phyloP scores from a whole-genome alignment of 148 eudicot genomes.

The Vaccinium myrtillus region DNA sequence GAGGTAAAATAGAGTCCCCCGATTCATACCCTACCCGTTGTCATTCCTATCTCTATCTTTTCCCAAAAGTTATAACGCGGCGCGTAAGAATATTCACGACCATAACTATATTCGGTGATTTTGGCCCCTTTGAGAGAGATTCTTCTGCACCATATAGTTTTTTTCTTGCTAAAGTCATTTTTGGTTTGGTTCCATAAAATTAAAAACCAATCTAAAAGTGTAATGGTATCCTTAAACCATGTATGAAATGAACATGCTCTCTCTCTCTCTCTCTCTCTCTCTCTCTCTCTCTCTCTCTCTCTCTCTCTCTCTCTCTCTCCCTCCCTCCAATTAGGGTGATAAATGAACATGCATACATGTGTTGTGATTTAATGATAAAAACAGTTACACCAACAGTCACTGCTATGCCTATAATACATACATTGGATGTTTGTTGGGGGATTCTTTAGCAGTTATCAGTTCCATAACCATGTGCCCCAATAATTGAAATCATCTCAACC shows the following conservation, averaged over 20 bases:
- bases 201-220: not conserved
- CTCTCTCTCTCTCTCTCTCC: not conserved
- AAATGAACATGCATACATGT: not conserved
- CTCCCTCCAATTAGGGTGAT: not conserved
- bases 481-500: slow-evolving; percentile 27
- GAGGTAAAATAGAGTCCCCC: too few relatives aligned
- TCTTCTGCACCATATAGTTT: not conserved
- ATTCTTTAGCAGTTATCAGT: slow-evolving; percentile 15
- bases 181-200: not conserved
- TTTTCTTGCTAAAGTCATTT: not conserved
- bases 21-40: too few relatives aligned
- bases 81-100: not conserved
- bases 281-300: too few relatives aligned
- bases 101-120: not conserved
- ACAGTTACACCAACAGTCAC: not conserved
- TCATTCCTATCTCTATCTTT: too few relatives aligned
- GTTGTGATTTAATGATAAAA: not conserved
- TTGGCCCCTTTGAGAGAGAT: not conserved
- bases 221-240: not conserved
- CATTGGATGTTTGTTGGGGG: slow-evolving; percentile 2
- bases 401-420: not conserved
- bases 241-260: not conserved
- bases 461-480: slow-evolving; percentile 30
- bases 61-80: too few relatives aligned
- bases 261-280: slow-evolving; percentile 2